These are phyloP conservation scores for Gliomastix tumulicola DNA, from an alignment of 2,329 filamentous ascomycete species.

Conservation along the genomic window DNA sequence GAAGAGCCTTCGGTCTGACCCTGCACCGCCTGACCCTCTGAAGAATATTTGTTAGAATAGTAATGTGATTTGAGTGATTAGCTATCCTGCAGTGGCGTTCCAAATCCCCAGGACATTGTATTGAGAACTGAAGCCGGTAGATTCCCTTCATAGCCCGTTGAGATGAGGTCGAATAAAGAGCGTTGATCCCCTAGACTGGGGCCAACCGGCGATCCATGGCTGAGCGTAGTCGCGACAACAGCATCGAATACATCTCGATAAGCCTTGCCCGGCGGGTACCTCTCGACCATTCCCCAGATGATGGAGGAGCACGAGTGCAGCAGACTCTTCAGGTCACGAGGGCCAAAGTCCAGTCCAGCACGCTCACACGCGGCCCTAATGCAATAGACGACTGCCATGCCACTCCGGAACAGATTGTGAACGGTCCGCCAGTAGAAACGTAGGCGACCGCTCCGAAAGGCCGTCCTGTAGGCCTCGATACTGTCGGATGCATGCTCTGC, in stretches of 20 bases:
- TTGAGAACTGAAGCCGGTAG: conserved; percentile 5
- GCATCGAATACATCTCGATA: conserved; percentile 17
- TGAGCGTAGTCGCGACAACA: conserved; percentile 6
- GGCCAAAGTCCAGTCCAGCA: not conserved
- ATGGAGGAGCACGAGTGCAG: conserved; percentile 13
- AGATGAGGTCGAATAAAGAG: too few relatives aligned
- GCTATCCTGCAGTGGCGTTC: not conserved
- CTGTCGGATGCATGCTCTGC: conserved; percentile 9
- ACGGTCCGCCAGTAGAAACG: conserved; percentile 18
- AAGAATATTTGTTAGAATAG: conserved; percentile 11
- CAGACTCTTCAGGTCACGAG: not conserved
- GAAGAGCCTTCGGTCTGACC: conserved; percentile 18
- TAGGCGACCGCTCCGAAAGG: conserved; percentile 12
- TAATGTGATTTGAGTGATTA: not conserved
- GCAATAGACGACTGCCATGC: conserved; percentile 13
- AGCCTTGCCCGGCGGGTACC: conserved; percentile 12
- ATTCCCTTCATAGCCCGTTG: too few relatives aligned
- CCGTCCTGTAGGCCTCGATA: conserved; percentile 10
- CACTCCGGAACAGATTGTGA: conserved; percentile 13
- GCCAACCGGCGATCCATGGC: conserved; percentile 3
- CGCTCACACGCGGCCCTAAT: not conserved
- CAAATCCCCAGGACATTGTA: conserved; percentile 8
- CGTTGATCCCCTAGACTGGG: too few relatives aligned
- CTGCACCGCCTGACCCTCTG: conserved; percentile 20
- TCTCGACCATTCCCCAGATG: conserved; percentile 19